Conservation (phyloP, 805 yeast species). For the Candida nemodendra region DNA sequence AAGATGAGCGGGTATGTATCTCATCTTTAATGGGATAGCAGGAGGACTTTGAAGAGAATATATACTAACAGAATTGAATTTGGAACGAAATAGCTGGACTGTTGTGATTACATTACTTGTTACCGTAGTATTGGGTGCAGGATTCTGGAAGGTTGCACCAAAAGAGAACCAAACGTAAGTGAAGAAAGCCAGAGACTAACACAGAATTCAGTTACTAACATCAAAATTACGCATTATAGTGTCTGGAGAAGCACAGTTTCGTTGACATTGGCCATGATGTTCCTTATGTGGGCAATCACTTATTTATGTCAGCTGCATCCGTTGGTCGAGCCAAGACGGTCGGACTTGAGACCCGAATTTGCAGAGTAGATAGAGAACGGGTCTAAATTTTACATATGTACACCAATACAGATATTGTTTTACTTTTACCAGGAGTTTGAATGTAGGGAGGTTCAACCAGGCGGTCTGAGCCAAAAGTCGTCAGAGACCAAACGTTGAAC, state of each 20-base stretch:
- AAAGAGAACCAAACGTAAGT: constrained; percentile 70
- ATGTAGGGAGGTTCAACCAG: constrained; percentile 18
- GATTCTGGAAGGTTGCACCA: constrained; percentile 85
- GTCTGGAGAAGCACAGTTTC: constrained; percentile 76
- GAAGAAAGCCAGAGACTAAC: background rate
- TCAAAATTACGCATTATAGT: constrained; percentile 34
- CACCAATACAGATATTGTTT: background rate
- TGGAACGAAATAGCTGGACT: constrained; percentile 65
- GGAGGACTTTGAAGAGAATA: background rate
- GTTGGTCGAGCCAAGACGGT: constrained; percentile 83
- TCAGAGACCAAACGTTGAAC: background rate
- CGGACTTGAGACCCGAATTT: constrained; percentile 84
- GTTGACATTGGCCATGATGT: constrained; percentile 64
- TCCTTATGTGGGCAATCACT: constrained; percentile 75
- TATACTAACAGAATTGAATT: too few relatives aligned
- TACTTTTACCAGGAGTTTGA: background rate
- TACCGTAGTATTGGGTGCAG: constrained; percentile 56
- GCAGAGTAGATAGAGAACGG: constrained; percentile 33
- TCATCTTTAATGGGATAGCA: too few relatives aligned
- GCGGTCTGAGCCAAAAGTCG: background rate
- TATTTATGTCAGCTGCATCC: constrained; percentile 88
- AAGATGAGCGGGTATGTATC: constrained; percentile 48
- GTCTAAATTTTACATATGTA: background rate
- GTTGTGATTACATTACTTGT: constrained; percentile 63
- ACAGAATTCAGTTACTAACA: constrained; percentile 3